These are phyloP conservation scores for Mesembryanthemum crystallinum DNA, from an alignment of 148 eudicot species.

Conservation along the genomic window DNA sequence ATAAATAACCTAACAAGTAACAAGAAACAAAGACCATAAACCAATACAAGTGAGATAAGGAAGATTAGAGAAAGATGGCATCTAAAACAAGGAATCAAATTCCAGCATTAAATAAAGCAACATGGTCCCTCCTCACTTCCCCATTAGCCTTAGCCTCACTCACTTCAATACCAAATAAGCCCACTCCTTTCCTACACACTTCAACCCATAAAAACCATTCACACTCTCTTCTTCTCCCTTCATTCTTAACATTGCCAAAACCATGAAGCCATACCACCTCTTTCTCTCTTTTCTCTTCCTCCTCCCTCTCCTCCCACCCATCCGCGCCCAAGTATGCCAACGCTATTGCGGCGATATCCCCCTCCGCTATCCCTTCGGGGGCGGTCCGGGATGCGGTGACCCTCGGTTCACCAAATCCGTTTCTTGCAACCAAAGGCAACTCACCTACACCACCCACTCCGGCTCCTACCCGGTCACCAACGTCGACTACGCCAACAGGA, in stretches of 20 bases:
- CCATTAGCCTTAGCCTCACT: slow-evolving; percentile 5
- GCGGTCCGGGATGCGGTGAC: slow-evolving; percentile 75
- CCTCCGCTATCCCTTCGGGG: slow-evolving; percentile 79
- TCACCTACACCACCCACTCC: slow-evolving; percentile 59
- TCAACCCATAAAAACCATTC: not conserved
- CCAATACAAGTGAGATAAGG: too few species aligned
- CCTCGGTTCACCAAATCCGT: slow-evolving; percentile 61
- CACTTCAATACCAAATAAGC: slow-evolving; percentile 5
- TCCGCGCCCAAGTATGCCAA: slow-evolving; percentile 63
- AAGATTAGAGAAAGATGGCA: not conserved
- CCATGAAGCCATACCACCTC: slow-evolving; percentile 32
- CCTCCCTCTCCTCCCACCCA: slow-evolving; percentile 27
- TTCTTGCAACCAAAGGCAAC: slow-evolving; percentile 53
- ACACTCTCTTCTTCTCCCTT: not conserved
- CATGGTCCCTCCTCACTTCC: slow-evolving; percentile 16
- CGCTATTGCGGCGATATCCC: slow-evolving; percentile 60
- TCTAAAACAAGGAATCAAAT: slow-evolving; percentile 8
- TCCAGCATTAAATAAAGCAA: slow-evolving; percentile 11
- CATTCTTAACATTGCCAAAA: not conserved
- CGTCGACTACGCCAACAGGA: slow-evolving; percentile 58
- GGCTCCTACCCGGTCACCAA: slow-evolving; percentile 69
- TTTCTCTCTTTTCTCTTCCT: slow-evolving; percentile 27
- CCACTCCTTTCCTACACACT: not conserved
- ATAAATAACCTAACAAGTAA: not conserved
- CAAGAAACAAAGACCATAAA: not conserved